Conservation (phyloP, 805 yeast species). For the Wickerhamiella shivajii region DNA sequence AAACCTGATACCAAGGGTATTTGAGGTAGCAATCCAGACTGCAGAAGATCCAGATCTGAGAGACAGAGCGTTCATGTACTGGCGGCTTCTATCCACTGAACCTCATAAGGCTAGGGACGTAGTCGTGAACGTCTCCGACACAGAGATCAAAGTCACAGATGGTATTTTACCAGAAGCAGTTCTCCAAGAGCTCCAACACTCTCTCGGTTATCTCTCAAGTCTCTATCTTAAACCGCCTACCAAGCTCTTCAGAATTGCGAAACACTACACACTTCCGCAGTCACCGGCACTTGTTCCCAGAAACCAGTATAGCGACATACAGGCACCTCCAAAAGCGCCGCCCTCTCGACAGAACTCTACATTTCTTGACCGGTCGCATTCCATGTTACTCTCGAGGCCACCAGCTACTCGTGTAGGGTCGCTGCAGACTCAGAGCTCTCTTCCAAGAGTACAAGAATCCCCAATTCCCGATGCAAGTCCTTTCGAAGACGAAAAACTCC, state of each 20-base stretch:
- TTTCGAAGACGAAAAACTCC: no score
- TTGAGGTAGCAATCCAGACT: constrained; percentile 61
- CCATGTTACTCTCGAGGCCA: background rate
- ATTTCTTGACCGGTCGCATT: background rate
- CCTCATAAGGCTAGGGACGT: constrained; percentile 35
- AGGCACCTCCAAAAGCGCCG: constrained; percentile 3
- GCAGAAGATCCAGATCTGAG: constrained; percentile 72
- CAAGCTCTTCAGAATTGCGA: constrained; percentile 51
- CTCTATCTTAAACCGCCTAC: constrained; percentile 71
- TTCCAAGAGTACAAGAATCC: background rate
- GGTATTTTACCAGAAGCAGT: constrained; percentile 29
- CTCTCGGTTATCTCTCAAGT: constrained; percentile 70
- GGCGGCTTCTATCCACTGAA: constrained; percentile 55
- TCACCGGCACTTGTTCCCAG: constrained; percentile 19
- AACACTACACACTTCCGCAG: constrained; percentile 11
- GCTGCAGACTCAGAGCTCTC: background rate
- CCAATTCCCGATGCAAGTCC: background rate
- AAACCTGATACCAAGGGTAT: constrained; percentile 38
- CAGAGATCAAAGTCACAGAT: constrained; percentile 38
- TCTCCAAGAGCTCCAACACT: constrained; percentile 68
- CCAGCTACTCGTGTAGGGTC: background rate
- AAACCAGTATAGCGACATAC: constrained; percentile 10
- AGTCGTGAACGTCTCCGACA: constrained; percentile 44
- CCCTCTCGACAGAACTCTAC: background rate
- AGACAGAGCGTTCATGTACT: constrained; percentile 72